Percentiles rank a stretch among this genome's conserved stretches.
Evolutionary conservation across 352 stramenopile species (phyloP).

Genomic region (Phytophthora rubi): DNA sequence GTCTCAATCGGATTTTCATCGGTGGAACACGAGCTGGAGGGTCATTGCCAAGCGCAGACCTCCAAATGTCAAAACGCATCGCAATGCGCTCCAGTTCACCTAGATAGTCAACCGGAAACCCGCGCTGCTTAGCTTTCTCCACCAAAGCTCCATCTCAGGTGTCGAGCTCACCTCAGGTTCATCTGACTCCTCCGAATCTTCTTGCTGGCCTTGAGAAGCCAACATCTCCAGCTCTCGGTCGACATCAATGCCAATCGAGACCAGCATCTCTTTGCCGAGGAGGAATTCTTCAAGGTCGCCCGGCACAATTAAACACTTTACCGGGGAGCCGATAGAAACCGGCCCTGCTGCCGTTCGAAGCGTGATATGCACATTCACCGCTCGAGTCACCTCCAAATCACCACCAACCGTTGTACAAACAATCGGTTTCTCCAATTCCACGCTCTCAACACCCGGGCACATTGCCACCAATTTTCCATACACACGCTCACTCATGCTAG

Average conservation of each 20-base stretch:
- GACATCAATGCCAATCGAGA: conserved; percentile 4
- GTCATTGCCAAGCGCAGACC: conserved; percentile 2
- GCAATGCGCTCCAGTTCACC: background rate
- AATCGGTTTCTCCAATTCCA: conserved; percentile 11
- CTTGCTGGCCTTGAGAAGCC: background rate
- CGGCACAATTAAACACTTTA: background rate
- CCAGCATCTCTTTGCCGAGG: conserved; percentile 11
- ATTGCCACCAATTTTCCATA: conserved; percentile 5
- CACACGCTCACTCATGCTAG: conserved; percentile 7
- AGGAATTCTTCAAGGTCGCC: background rate
- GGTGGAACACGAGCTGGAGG: no score
- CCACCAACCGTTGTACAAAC: conserved; percentile 9
- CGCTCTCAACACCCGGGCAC: background rate
- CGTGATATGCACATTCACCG: no score
- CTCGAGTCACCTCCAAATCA: conserved; percentile 13
- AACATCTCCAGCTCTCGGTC: background rate
- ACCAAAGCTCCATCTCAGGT: conserved; percentile 1
- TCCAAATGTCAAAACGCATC: conserved; percentile 14
- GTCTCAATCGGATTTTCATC: no score
- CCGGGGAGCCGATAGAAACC: conserved; percentile 1
- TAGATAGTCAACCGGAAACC: background rate
- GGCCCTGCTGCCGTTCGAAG: no score
- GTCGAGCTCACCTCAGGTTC: conserved; percentile 2
- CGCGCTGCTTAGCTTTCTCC: background rate
- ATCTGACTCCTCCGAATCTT: background rate